These are phyloP conservation scores for Mortierella polycephala DNA, from an alignment of 371 early-diverging fungal genomes.

Conservation along the genomic window DNA sequence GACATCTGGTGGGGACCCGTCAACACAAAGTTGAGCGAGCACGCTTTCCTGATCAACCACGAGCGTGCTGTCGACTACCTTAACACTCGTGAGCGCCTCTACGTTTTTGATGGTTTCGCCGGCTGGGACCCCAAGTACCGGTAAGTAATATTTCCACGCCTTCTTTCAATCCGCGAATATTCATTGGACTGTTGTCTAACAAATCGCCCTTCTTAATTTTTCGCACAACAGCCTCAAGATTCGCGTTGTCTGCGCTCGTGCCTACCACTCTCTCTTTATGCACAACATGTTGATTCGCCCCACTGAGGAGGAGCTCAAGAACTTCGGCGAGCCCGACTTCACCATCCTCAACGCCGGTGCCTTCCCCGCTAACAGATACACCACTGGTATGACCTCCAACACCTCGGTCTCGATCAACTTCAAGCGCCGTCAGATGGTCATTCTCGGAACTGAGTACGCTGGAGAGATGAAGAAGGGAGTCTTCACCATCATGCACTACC, in stretches of 20 bases:
- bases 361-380: conserved; percentile 95
- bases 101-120: conserved; percentile 93
- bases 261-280: conserved; percentile 97
- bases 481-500: conserved; percentile 98
- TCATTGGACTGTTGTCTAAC: too few species aligned
- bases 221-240: conserved; percentile 75
- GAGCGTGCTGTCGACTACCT: conserved; percentile 96
- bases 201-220: background rate
- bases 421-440: conserved; percentile 80
- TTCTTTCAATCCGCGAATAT: background rate
- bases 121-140: conserved; percentile 97
- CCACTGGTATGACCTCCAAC: conserved; percentile 94
- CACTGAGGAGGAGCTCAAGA: conserved; percentile 85
- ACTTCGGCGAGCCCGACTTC: conserved; percentile 93
- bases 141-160: conserved; percentile 15
- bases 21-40: conserved; percentile 88
- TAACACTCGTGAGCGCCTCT: conserved; percentile 91
- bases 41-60: conserved; percentile 92
- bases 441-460: conserved; percentile 96
- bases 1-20: conserved; percentile 98
- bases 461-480: conserved; percentile 99
- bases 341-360: conserved; percentile 95
- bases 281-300: conserved; percentile 97
- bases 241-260: conserved; percentile 92
- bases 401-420: conserved; percentile 93